phyloP scores from a whole-genome alignment of 352 stramenopile species.

The Pilasporangium apinafurcum region DNA sequence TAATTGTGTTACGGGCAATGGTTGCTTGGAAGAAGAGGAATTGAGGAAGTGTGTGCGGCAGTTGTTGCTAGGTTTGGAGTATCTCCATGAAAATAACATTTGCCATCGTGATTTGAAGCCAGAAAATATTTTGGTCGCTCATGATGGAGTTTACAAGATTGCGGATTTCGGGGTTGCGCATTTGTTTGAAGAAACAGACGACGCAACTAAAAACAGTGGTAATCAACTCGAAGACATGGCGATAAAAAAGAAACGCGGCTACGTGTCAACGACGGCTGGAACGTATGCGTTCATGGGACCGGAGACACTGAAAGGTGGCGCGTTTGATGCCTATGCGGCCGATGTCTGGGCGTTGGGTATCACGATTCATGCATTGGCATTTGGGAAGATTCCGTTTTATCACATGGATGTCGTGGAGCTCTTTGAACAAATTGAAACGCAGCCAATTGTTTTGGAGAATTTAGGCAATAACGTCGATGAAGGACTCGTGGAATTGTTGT shows the following conservation, averaged over 20 bases:
- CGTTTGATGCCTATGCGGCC: conserved; percentile 74
- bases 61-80: conserved; percentile 72
- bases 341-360: conserved; percentile 87
- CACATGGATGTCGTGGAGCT: conserved; percentile 70
- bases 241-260: conserved; percentile 52
- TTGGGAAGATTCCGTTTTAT: conserved; percentile 83
- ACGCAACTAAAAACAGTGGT: background rate
- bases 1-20: conserved; percentile 11
- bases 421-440: conserved; percentile 78
- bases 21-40: conserved; percentile 41
- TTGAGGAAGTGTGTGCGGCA: conserved; percentile 63
- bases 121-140: conserved; percentile 76
- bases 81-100: conserved; percentile 83
- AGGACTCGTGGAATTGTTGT: conserved; percentile 36
- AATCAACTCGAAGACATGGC: conserved; percentile 6
- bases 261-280: conserved; percentile 70
- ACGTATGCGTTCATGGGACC: conserved; percentile 85
- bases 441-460: conserved; percentile 23
- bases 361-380: conserved; percentile 74
- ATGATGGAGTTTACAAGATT: conserved; percentile 73
- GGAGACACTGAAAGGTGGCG: conserved; percentile 72
- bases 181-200: conserved; percentile 62
- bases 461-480: conserved; percentile 32
- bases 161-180: conserved; percentile 82
- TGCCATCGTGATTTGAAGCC: conserved; percentile 83